These are phyloP conservation scores for Multifurca ochricompacta DNA, from an alignment of 768 basidiomycete genomes.

Conservation along the genomic window DNA sequence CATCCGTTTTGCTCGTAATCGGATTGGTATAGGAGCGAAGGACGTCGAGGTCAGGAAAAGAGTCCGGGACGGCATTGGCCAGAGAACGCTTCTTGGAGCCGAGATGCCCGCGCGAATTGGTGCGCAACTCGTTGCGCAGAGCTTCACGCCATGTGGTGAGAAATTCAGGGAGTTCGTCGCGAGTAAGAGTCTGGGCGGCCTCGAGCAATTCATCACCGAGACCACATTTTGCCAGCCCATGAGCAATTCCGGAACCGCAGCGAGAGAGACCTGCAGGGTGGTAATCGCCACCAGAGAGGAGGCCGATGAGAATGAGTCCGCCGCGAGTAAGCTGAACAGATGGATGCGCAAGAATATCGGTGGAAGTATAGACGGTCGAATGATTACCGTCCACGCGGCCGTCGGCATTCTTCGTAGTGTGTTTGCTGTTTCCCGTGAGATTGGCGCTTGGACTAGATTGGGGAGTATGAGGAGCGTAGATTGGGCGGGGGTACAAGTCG, in stretches of 20 bases:
- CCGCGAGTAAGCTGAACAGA: conserved; percentile 45
- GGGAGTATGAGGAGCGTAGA: background rate
- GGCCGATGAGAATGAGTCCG: conserved; percentile 74
- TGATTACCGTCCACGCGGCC: conserved; percentile 73
- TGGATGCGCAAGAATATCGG: conserved; percentile 37
- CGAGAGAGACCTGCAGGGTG: conserved; percentile 59
- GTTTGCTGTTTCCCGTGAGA: conserved; percentile 61
- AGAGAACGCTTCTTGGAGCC: conserved; percentile 58
- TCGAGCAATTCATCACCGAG: conserved; percentile 64
- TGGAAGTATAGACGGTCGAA: conserved; percentile 34
- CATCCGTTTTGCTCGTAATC: conserved; percentile 56
- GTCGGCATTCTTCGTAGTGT: conserved; percentile 55
- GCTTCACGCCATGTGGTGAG: conserved; percentile 57
- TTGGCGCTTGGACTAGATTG: conserved; percentile 53
- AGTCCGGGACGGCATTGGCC: conserved; percentile 52
- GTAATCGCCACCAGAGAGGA: conserved; percentile 90
- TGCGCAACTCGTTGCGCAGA: conserved; percentile 54
- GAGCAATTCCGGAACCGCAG: conserved; percentile 65
- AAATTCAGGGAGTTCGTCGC: conserved; percentile 39
- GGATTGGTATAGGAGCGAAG: conserved; percentile 74
- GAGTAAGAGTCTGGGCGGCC: conserved; percentile 44
- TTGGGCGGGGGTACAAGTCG: background rate
- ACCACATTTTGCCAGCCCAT: conserved; percentile 73
- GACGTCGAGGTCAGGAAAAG: conserved; percentile 68
- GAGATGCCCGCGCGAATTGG: conserved; percentile 57